Evolutionary conservation across 2,329 filamentous ascomycete species (phyloP).

Genomic region (Claviceps spartinae): DNA sequence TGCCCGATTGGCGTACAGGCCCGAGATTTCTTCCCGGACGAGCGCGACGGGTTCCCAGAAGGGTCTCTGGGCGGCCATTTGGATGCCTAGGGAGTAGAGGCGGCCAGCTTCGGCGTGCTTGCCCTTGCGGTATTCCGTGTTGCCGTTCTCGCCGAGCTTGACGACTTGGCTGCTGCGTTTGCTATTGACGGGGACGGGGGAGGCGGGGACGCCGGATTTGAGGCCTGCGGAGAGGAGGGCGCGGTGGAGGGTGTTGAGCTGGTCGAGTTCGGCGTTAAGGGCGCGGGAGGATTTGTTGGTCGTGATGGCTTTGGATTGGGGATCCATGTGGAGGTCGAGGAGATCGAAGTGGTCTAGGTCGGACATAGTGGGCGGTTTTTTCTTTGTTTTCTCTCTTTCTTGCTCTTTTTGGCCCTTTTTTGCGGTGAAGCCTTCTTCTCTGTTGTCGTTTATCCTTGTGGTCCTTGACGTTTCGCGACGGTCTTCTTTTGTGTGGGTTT

Average conservation of each 20-base stretch:
- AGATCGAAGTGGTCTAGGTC: constrained; percentile 63
- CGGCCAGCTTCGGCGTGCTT: constrained; percentile 62
- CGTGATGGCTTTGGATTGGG: constrained; percentile 62
- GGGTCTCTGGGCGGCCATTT: constrained; percentile 75
- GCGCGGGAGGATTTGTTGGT: constrained; percentile 31
- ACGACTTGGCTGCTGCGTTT: constrained; percentile 78
- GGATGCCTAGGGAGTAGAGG: constrained; percentile 72
- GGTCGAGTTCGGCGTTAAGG: constrained; percentile 50
- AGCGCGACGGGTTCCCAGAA: constrained; percentile 78
- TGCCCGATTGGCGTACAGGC: constrained; percentile 72
- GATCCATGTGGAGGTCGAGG: constrained; percentile 69
- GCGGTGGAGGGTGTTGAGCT: constrained; percentile 70
- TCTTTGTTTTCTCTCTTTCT: background rate
- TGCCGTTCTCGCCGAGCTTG: constrained; percentile 84
- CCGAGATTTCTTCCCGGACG: constrained; percentile 70
- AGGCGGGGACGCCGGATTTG: constrained; percentile 58
- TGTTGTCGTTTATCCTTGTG: background rate
- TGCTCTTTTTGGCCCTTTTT: background rate
- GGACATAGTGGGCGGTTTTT: constrained; percentile 28
- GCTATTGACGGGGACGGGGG: constrained; percentile 81
- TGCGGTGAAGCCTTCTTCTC: background rate
- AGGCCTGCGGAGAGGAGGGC: constrained; percentile 47
- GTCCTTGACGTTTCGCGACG: background rate
- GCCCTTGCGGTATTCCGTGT: constrained; percentile 67
- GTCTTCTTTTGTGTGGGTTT: background rate